Evolutionary conservation across 2,329 filamentous ascomycete species (phyloP).

Genomic region (Alternaria sp.): DNA sequence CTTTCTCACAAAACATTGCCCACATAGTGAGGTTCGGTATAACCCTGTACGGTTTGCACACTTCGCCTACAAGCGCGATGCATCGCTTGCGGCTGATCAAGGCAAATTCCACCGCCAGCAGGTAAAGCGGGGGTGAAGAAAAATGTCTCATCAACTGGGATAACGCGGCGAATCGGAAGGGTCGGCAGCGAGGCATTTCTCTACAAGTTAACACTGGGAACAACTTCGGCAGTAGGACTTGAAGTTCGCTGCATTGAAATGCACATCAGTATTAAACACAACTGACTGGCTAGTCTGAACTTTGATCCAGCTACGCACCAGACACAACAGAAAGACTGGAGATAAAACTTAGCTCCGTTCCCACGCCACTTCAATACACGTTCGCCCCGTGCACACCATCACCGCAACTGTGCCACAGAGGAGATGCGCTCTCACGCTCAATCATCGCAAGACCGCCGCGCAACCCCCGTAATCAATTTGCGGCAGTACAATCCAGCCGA

Average conservation of each 20-base stretch:
- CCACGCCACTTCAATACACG: not conserved
- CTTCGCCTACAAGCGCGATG: conserved; percentile 7
- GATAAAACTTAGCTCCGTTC: not conserved
- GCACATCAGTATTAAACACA: not conserved
- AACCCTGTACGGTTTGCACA: not conserved
- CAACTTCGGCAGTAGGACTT: not conserved
- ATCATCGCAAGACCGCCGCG: conserved; percentile 7
- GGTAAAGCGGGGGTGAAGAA: not conserved
- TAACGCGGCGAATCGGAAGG: conserved; percentile 14
- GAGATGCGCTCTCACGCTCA: not conserved
- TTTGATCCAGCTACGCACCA: not conserved
- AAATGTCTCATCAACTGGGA: not conserved
- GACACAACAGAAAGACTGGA: not conserved
- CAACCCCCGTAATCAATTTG: not conserved
- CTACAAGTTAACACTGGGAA: not conserved
- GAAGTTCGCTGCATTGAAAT: conserved; percentile 1
- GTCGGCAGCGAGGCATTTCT: conserved; percentile 5
- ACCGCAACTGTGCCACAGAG: conserved; percentile 6
- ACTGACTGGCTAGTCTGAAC: not conserved
- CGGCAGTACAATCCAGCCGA: conserved; percentile 1
- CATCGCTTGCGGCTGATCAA: conserved; percentile 1
- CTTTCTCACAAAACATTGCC: conserved; percentile 13
- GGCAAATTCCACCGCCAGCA: not conserved
- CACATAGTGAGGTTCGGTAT: conserved; percentile 5
- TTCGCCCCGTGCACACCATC: not conserved